A percentile compares a stretch with the other conserved stretches of the same genome.
phyloP scores from a whole-genome alignment of 2,329 filamentous ascomycete genomes.

The Cladosporium sphaerospermum region DNA sequence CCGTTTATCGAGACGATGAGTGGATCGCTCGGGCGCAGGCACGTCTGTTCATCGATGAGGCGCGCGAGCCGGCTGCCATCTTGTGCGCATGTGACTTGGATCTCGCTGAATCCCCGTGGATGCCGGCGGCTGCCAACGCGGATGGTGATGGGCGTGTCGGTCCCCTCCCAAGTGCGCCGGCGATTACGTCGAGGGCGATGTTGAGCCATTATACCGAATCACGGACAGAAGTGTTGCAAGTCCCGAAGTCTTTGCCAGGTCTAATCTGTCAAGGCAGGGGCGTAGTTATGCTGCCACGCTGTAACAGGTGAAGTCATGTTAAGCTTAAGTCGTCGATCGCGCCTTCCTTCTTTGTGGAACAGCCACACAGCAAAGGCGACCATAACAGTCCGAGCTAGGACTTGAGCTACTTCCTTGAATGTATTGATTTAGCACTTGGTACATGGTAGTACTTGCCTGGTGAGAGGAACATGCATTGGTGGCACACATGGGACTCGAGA shows the following conservation, averaged over 20 bases:
- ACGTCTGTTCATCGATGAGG: conserved; percentile 28
- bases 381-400: too few relatives aligned
- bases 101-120: conserved; percentile 24
- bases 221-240: background rate
- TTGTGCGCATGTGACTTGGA: conserved; percentile 21
- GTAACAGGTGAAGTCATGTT: background rate
- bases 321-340: background rate
- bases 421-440: too few relatives aligned
- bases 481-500: too few relatives aligned
- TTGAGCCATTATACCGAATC: background rate
- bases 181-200: background rate
- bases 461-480: background rate
- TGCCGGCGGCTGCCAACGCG: conserved; percentile 27
- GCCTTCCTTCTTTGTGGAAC: background rate
- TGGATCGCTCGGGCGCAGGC: conserved; percentile 27
- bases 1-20: conserved; percentile 30
- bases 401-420: background rate
- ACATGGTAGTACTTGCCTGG: background rate
- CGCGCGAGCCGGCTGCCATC: conserved; percentile 28
- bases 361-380: too few relatives aligned
- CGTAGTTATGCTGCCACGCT: background rate
- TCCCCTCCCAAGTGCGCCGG: background rate
- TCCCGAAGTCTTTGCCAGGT: background rate
- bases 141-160: conserved; percentile 21
- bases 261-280: background rate